Evolutionary conservation across 2,329 filamentous ascomycete genomes (phyloP), one percentile per base, ranked within the genome.

Genomic region (Geosmithia flava): DNA sequence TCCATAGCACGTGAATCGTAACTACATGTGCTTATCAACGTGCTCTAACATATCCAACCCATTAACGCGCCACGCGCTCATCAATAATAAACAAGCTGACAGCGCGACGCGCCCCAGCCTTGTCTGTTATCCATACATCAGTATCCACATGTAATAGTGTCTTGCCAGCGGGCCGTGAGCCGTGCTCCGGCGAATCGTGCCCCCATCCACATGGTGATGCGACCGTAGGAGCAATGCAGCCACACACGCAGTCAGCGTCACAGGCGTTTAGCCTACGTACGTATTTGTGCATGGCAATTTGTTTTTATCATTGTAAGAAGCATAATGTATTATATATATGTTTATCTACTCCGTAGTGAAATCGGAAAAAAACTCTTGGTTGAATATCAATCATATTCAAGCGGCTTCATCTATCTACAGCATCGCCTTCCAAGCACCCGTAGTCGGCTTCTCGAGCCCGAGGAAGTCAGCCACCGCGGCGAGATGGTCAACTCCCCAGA

Each of bases 401-500:
- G 23, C 23, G 23, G 8, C 23, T 8, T 8, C 8, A 8, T 8
- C 16, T 8, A 44, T 7, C 42, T 44, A 68, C 44, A 67, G 53
- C 20, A 67, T 42, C 2, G 64, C 55, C 53, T 53, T 62, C 64
- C 63, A 67, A 11, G 56, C 62, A 2, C 53, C 53, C 10, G 49
- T 39, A 4, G 45, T 41, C 7, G 59, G 57, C 51, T 52, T 57
- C 47, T 58, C 54, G 30, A 67, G 49, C 2, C 55, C 59, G 16
- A 68, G 51, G 44, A 68, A 68, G 42, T 57, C 56, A 3, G 55
- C 49, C 33, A 67, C 59, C 41, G 62, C 60, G 3, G 63, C 64
- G 10, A 69, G 42, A 46, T 67, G 65, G 52, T 68, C 65, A 7
- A 68, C 61, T 8, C 66, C 65, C 59, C 60, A 68, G 54, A 67